These are phyloP conservation scores for Spizellomyces punctatus DNA, from an alignment of 192 early-diverging fungal genomes.

Conservation along the genomic window DNA sequence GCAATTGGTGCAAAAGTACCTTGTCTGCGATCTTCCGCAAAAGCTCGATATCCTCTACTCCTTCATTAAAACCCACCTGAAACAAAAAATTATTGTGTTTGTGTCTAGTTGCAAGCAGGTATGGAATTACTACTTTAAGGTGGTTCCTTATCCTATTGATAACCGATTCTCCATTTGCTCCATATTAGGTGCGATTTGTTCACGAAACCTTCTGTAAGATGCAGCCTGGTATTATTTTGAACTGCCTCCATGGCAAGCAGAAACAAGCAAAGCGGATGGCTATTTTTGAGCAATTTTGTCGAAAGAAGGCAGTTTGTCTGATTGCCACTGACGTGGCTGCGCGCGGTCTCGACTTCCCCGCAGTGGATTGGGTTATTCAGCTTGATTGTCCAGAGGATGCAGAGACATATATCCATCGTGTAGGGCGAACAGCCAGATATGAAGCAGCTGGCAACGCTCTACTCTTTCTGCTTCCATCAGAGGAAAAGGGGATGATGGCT, in stretches of 20 bases:
- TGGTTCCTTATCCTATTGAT: neutral
- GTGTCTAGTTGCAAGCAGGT: slow-evolving; percentile 93
- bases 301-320: slow-evolving; percentile 73
- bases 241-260: slow-evolving; percentile 96
- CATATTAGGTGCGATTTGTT: slow-evolving; percentile 71
- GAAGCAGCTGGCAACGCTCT: slow-evolving; percentile 85
- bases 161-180: neutral
- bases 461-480: slow-evolving; percentile 84
- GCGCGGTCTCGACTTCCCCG: slow-evolving; percentile 95
- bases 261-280: slow-evolving; percentile 92
- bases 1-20: slow-evolving; percentile 83
- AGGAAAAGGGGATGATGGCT: slow-evolving; percentile 81
- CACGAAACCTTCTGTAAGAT: slow-evolving; percentile 95
- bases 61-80: slow-evolving; percentile 92
- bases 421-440: slow-evolving; percentile 95
- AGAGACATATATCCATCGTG: slow-evolving; percentile 97
- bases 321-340: slow-evolving; percentile 97
- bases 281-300: slow-evolving; percentile 89
- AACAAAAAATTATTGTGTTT: slow-evolving; percentile 89
- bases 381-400: slow-evolving; percentile 96
- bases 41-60: slow-evolving; percentile 97
- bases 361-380: slow-evolving; percentile 99
- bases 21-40: slow-evolving; percentile 77
- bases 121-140: slow-evolving; percentile 38
- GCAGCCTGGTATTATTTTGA: slow-evolving; percentile 87